Evolutionary conservation across 73 alveolate species (phyloP).

Genomic region (Stentor roeselii): DNA sequence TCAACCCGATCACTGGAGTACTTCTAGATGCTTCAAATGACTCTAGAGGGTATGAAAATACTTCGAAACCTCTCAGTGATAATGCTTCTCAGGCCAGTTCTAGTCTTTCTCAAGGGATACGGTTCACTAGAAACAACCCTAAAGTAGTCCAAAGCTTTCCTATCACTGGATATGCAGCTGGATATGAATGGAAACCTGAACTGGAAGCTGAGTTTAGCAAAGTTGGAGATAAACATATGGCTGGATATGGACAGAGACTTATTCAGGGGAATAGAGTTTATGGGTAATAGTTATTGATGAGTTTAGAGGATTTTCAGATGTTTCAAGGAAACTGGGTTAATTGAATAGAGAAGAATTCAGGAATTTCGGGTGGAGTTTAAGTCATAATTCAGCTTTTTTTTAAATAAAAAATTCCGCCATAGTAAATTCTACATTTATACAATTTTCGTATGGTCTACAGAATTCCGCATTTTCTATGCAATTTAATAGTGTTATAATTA

Average conservation of each 20-base stretch:
- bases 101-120: neutral
- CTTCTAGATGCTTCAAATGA: neutral
- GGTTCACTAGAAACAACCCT: neutral
- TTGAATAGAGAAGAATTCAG: neutral
- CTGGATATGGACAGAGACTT: neutral
- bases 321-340: no score
- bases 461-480: no score
- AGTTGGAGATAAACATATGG: neutral
- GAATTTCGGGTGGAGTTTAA: neutral
- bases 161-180: constrained; percentile 12
- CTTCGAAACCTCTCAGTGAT: neutral
- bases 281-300: no score
- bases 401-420: neutral
- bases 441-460: neutral
- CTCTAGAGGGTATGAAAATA: neutral
- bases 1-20: constrained; percentile 13
- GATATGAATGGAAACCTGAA: neutral
- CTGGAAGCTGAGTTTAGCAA: neutral
- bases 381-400: neutral
- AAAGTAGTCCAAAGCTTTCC: constrained; percentile 24
- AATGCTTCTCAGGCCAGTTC: neutral
- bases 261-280: neutral
- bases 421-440: no score
- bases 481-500: neutral
- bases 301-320: neutral